These are phyloP conservation scores for Lycium barbarum DNA, from an alignment of 257 asterid species.

Conservation along the genomic window DNA sequence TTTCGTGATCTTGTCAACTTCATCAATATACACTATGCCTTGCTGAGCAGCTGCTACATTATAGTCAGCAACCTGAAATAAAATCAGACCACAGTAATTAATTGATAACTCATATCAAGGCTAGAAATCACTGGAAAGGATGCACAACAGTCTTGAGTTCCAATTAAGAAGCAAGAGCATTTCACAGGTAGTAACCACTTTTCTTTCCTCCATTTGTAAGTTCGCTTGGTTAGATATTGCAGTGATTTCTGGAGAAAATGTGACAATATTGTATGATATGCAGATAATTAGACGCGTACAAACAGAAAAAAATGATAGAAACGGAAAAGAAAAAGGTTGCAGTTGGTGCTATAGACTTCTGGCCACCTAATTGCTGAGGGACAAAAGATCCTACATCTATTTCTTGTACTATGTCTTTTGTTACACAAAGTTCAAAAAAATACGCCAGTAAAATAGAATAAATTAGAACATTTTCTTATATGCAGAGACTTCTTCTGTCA, in stretches of 20 bases:
- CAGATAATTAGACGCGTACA: neutral
- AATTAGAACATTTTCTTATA: neutral
- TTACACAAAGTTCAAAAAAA: neutral
- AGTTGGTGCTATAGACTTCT: neutral
- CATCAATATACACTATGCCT: constrained; percentile 96
- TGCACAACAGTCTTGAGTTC: neutral
- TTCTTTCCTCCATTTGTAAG: neutral
- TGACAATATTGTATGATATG: neutral
- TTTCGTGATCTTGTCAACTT: constrained; percentile 98
- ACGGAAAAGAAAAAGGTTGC: neutral
- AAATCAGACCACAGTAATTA: constrained; percentile 7
- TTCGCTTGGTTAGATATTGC: neutral
- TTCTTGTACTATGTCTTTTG: neutral
- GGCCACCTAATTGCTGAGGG: neutral
- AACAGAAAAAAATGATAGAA: neutral
- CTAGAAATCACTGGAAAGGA: constrained; percentile 25
- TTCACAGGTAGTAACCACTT: constrained; percentile 6
- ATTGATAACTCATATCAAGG: neutral
- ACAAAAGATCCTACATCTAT: constrained; percentile 20
- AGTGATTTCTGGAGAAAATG: neutral
- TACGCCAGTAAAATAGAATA: neutral
- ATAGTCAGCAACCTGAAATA: constrained; percentile 86
- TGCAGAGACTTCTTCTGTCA: neutral
- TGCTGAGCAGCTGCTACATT: constrained; percentile 98
- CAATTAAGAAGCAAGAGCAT: neutral